phyloP scores from a whole-genome alignment of 768 basidiomycete genomes.

The Pleurotus tuoliensis region DNA sequence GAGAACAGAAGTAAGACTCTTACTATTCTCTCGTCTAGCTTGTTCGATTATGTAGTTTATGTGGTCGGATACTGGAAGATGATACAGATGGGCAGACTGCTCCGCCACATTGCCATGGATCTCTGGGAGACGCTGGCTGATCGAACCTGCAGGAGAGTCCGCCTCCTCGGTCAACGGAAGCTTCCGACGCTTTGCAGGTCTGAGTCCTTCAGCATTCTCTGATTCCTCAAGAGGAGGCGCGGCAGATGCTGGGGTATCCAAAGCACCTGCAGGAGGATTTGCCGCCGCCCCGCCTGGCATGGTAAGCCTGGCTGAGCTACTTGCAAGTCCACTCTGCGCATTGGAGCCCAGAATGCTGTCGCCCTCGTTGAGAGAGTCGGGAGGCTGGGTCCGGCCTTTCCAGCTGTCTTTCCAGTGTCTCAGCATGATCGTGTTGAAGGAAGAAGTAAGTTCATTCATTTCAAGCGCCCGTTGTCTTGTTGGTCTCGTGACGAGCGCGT shows the following conservation, averaged over 20 bases:
- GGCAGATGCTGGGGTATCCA: constrained; percentile 9
- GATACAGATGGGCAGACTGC: background rate
- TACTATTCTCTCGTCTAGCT: constrained; percentile 35
- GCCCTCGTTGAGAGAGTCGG: background rate
- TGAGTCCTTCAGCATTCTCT: background rate
- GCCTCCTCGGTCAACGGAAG: constrained; percentile 19
- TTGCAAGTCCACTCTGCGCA: constrained; percentile 19
- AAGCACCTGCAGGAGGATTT: constrained; percentile 13
- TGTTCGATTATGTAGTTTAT: constrained; percentile 26
- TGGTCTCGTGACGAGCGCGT: no score
- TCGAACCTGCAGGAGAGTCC: constrained; percentile 16
- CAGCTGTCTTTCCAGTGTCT: constrained; percentile 49
- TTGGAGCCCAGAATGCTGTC: constrained; percentile 20
- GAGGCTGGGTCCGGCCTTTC: constrained; percentile 27
- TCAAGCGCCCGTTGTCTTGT: no score
- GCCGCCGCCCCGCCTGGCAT: constrained; percentile 17
- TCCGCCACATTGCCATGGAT: constrained; percentile 20
- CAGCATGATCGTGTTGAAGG: constrained; percentile 30
- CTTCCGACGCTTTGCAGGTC: constrained; percentile 10
- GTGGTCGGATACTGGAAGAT: constrained; percentile 11
- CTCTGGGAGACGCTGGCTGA: constrained; percentile 33
- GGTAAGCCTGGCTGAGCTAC: constrained; percentile 17
- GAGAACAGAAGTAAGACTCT: constrained; percentile 7
- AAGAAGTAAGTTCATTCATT: background rate
- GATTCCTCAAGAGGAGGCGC: constrained; percentile 2